Conservation (phyloP, 805 yeast species). For the Ogataea pignaliae region DNA sequence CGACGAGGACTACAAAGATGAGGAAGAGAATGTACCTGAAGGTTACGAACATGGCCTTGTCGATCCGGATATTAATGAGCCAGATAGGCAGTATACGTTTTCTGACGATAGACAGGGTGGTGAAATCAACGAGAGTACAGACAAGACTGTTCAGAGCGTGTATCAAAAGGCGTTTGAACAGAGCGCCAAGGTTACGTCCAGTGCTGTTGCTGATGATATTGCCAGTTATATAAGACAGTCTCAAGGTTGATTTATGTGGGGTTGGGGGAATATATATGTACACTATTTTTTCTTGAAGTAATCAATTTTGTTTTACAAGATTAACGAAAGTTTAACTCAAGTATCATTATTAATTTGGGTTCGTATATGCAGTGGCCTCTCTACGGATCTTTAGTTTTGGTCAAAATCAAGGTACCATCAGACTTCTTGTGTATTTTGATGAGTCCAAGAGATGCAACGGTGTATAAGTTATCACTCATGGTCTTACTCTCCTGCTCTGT, state of each 20-base stretch:
- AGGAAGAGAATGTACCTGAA: conserved; percentile 41
- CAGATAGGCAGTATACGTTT: conserved; percentile 65
- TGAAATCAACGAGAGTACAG: conserved; percentile 48
- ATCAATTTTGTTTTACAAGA: too few relatives aligned
- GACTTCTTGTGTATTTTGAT: conserved; percentile 16
- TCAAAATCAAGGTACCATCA: conserved; percentile 19
- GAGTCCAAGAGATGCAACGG: conserved; percentile 23
- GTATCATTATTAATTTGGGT: too few relatives aligned
- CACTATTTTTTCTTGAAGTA: too few relatives aligned
- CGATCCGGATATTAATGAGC: conserved; percentile 32
- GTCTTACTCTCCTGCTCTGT: conserved; percentile 3
- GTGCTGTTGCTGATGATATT: conserved; percentile 67
- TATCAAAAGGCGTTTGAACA: conserved; percentile 70
- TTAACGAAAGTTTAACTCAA: too few relatives aligned
- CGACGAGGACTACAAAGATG: conserved; percentile 39
- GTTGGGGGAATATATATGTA: too few relatives aligned
- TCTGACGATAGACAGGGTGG: conserved; percentile 54
- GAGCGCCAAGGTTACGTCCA: conserved; percentile 56
- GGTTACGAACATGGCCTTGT: conserved; percentile 40
- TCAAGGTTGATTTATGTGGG: conserved; percentile 18
- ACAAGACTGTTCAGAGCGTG: conserved; percentile 54
- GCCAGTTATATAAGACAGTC: conserved; percentile 51
- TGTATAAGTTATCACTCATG: conserved; percentile 17
- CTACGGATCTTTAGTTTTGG: conserved; percentile 1
- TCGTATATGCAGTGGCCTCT: too few relatives aligned